Percentiles rank a stretch among this genome's conserved stretches.
These are phyloP conservation scores for Pseudocercospora fijiensis DNA, from an alignment of 2,329 filamentous ascomycete genomes.

Conservation along the genomic window DNA sequence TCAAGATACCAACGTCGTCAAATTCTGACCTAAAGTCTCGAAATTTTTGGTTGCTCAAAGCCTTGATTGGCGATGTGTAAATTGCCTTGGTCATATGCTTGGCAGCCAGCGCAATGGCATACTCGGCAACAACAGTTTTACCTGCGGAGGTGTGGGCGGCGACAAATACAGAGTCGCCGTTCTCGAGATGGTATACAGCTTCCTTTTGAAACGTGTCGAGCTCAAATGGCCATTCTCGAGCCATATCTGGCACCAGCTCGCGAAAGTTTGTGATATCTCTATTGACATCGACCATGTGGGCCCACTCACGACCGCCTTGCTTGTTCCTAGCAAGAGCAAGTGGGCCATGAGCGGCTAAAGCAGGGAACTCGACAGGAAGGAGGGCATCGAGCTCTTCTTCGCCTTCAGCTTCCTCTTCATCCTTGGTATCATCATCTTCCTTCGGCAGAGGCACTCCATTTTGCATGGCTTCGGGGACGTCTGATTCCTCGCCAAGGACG, in stretches of 20 bases:
- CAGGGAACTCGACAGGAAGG: conserved; percentile 87
- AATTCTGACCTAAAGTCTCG: conserved; percentile 88
- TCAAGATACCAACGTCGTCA: conserved; percentile 94
- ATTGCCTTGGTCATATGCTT: conserved; percentile 99
- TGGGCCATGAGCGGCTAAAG: conserved; percentile 78
- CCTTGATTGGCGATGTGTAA: conserved; percentile 98
- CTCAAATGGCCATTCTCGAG: conserved; percentile 93
- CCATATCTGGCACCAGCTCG: conserved; percentile 94
- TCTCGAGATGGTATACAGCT: conserved; percentile 94
- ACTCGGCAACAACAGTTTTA: conserved; percentile 97
- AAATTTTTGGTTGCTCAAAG: conserved; percentile 97
- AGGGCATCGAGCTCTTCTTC: conserved; percentile 76
- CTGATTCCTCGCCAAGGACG: conserved; percentile 54
- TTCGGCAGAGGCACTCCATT: conserved; percentile 37
- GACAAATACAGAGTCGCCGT: conserved; percentile 95
- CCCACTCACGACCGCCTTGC: conserved; percentile 84
- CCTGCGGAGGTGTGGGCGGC: conserved; percentile 96
- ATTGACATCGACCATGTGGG: conserved; percentile 96
- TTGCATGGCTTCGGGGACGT: conserved; percentile 41
- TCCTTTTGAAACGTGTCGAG: conserved; percentile 98
- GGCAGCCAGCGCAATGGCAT: conserved; percentile 92
- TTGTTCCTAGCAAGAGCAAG: conserved; percentile 70
- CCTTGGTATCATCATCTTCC: conserved; percentile 45
- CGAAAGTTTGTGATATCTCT: conserved; percentile 90
- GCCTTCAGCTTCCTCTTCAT: conserved; percentile 44